Evolutionary conservation across 805 yeast species (phyloP), one percentile per base, ranked within the genome.

Genomic region (Saccharomycopsis sp.): DNA sequence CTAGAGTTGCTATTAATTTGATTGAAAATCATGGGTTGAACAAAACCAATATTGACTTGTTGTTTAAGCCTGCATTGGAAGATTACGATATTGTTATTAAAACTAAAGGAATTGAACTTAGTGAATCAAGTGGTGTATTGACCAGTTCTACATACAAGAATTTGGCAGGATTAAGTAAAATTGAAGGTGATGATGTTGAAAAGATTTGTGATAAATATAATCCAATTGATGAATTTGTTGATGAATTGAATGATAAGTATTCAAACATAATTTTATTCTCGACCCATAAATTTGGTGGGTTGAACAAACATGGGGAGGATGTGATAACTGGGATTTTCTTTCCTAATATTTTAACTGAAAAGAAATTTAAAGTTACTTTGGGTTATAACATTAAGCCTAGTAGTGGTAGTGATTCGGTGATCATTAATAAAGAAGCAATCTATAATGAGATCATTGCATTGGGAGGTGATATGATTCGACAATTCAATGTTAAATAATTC

Each of bases 21-120:
- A 60, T 80, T 17, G 69, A 68, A 42, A 61, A 62, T 0, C 70
- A 70, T 43, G 81, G 79, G 2, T 37, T 67, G 14, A 60, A 53
- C 41, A 50, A 47, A 33, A 64, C 66, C 41, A 70, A 72, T 2
- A 56, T 83, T 27, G 73, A 71, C 36, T 59, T 75, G 35, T 62
- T 87, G 35, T 93, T 89, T 63, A 77, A 84, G 0, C 89, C 97
- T 1, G 87, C 95, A 0, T 66, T 84, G 43, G 71, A 74, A 47
- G 97, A 90, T 62, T 93, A 81, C 60, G 95, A 90, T 58, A 79
- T 93, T 53, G 80, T 80, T 11, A 71, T 93, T 49, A 69, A 73
- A 38, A 64, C 88, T 41, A 74, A 72, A 52, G 38, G 29, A 6
- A 63, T 73, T 11, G 59, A 62, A 3, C 57, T 77, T 33, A 61